A percentile compares a stretch with the other conserved stretches of the same genome.
Evolutionary conservation across 495 filamentous ascomycete species (phyloP).

Genomic region (Oleoguttula mirabilis): DNA sequence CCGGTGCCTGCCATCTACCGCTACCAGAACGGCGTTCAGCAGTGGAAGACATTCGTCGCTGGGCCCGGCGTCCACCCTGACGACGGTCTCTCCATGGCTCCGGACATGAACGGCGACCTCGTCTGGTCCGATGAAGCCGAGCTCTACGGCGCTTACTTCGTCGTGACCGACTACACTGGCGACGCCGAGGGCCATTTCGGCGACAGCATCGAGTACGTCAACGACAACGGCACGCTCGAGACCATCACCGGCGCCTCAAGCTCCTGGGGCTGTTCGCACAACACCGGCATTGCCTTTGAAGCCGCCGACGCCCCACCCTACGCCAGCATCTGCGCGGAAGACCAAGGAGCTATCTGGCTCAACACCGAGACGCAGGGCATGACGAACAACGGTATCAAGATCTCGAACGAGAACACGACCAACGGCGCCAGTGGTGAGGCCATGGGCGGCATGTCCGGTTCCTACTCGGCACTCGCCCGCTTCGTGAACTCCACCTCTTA

Average conservation of each 20-base stretch:
- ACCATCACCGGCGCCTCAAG: slow-evolving; percentile 36
- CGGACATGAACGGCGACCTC: slow-evolving; percentile 44
- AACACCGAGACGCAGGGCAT: slow-evolving; percentile 43
- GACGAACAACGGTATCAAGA: slow-evolving; percentile 37
- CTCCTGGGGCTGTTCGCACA: slow-evolving; percentile 46
- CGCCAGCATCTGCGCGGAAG: slow-evolving; percentile 43
- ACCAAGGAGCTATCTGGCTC: slow-evolving; percentile 47
- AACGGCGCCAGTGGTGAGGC: slow-evolving; percentile 42
- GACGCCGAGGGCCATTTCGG: slow-evolving; percentile 41
- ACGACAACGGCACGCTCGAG: slow-evolving; percentile 32
- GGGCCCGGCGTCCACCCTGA: slow-evolving; percentile 37
- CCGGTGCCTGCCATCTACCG: slow-evolving; percentile 39
- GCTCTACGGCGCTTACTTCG: slow-evolving; percentile 44
- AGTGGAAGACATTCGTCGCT: slow-evolving; percentile 41
- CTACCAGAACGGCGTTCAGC: slow-evolving; percentile 36
- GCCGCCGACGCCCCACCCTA: slow-evolving; percentile 39
- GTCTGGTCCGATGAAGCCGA: slow-evolving; percentile 40
- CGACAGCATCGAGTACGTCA: slow-evolving; percentile 43
- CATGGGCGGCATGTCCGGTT: slow-evolving; percentile 46
- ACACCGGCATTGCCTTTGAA: slow-evolving; percentile 47
- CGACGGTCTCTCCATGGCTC: slow-evolving; percentile 34
- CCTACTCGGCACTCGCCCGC: slow-evolving; percentile 38
- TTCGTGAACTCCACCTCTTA: slow-evolving; percentile 35
- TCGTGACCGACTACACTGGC: slow-evolving; percentile 42
- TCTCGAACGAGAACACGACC: slow-evolving; percentile 44